Percentiles rank a stretch among this genome's conserved stretches.
Evolutionary conservation across 805 yeast species (phyloP).

Genomic region (Candida vaughaniae): DNA sequence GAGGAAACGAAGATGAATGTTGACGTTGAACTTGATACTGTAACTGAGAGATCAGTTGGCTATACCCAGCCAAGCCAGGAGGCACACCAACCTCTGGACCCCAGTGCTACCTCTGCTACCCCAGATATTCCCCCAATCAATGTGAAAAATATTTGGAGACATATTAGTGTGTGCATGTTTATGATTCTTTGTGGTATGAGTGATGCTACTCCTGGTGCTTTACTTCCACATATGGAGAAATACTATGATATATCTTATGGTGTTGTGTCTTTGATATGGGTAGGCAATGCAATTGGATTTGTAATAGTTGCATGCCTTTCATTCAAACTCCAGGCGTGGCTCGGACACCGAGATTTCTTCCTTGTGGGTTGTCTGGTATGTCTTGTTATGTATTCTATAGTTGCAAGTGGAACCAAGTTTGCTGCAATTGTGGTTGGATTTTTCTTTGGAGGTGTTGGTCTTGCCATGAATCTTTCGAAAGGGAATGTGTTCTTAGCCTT

Average conservation of each 20-base stretch:
- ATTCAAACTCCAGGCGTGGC: slow-evolving; percentile 37
- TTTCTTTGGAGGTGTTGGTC: slow-evolving; percentile 56
- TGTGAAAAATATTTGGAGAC: slow-evolving; percentile 40
- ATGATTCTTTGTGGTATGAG: slow-evolving; percentile 41
- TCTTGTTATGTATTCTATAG: slow-evolving; percentile 46
- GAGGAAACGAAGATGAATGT: too few relatives aligned
- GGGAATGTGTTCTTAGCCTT: slow-evolving; percentile 53
- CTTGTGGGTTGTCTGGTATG: slow-evolving; percentile 37
- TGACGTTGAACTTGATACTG: too few relatives aligned
- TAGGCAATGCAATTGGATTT: slow-evolving; percentile 56
- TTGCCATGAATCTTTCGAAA: slow-evolving; percentile 49
- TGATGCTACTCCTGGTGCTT: slow-evolving; percentile 64
- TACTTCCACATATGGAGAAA: slow-evolving; percentile 51
- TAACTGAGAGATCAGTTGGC: too few relatives aligned
- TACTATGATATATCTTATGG: slow-evolving; percentile 50
- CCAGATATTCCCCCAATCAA: too few relatives aligned
- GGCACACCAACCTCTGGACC: too few relatives aligned
- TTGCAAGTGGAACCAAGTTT: slow-evolving; percentile 49
- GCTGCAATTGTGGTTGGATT: slow-evolving; percentile 49
- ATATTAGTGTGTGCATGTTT: slow-evolving; percentile 42
- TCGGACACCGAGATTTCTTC: slow-evolving; percentile 41
- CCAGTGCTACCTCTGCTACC: too few relatives aligned
- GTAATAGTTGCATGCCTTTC: slow-evolving; percentile 49
- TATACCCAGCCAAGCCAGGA: too few relatives aligned
- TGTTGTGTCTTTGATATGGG: slow-evolving; percentile 57